Conservation (phyloP, 495 filamentous ascomycete species). For the Penicillium desertorum region DNA sequence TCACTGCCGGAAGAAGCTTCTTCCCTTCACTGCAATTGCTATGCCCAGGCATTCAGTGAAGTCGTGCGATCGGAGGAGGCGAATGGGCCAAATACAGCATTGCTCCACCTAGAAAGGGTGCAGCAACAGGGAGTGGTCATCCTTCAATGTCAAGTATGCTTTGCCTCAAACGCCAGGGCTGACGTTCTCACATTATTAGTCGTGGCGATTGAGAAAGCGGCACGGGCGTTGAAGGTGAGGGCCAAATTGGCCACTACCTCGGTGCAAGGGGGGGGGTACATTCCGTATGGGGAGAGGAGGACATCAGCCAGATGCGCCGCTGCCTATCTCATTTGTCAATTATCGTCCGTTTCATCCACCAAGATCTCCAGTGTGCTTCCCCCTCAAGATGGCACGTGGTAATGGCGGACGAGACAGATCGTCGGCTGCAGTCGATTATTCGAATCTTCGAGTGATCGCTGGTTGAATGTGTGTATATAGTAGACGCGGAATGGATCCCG, state of each 20-base stretch:
- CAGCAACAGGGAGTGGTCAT: constrained; percentile 6
- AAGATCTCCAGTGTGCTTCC: constrained; percentile 4
- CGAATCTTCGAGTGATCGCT: constrained; percentile 5
- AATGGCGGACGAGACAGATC: constrained; percentile 45
- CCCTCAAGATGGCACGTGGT: constrained; percentile 29
- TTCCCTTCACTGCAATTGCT: constrained; percentile 8
- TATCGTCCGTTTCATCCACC: constrained; percentile 31
- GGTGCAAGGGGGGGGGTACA: not conserved
- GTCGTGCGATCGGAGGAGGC: not conserved
- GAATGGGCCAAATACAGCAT: not conserved
- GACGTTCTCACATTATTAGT: not conserved
- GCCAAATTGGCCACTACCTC: not conserved
- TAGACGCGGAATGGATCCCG: not conserved
- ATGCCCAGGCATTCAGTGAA: not conserved
- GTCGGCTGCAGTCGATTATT: constrained; percentile 35
- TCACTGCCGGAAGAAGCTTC: not conserved
- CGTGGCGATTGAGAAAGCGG: constrained; percentile 7
- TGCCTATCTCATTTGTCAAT: constrained; percentile 6
- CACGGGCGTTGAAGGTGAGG: constrained; percentile 1
- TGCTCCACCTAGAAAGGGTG: constrained; percentile 7
- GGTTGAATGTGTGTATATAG: not conserved
- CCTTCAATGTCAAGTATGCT: constrained; percentile 6
- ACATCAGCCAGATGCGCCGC: not conserved
- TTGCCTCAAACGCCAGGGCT: not conserved
- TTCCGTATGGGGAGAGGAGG: not conserved